Conservation (phyloP, 2,329 filamentous ascomycete species). For the Dactylonectria estremocensis region DNA sequence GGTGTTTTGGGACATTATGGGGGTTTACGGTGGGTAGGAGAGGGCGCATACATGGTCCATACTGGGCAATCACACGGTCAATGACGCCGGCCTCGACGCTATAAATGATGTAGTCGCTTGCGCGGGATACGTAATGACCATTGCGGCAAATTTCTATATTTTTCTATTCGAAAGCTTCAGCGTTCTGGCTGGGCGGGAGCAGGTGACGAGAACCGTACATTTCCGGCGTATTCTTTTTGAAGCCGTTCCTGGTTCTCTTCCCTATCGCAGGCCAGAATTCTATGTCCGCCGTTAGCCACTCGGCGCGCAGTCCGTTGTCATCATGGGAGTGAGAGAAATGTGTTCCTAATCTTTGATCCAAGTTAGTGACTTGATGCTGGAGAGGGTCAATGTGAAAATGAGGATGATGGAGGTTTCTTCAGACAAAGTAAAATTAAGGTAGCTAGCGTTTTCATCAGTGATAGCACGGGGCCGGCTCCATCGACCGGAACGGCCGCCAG, state of each 20-base stretch:
- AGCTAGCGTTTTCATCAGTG: slow-evolving; percentile 99
- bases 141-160: slow-evolving; percentile 91
- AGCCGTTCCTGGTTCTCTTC: slow-evolving; percentile 90
- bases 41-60: slow-evolving; percentile 83
- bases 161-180: slow-evolving; percentile 72
- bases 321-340: slow-evolving; percentile 12
- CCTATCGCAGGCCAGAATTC: slow-evolving; percentile 94
- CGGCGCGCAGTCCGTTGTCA: slow-evolving; percentile 37
- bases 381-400: slow-evolving; percentile 22
- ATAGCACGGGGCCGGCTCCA: slow-evolving; percentile 74
- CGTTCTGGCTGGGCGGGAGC: slow-evolving; percentile 50
- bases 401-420: slow-evolving; percentile 64
- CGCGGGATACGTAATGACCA: slow-evolving; percentile 94
- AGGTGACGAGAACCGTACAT: slow-evolving; percentile 73
- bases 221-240: slow-evolving; percentile 84
- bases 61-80: slow-evolving; percentile 87
- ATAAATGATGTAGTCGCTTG: slow-evolving; percentile 99
- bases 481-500: slow-evolving; percentile 84
- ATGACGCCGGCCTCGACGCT: slow-evolving; percentile 96
- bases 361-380: slow-evolving; percentile 44
- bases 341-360: slow-evolving; percentile 39
- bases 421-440: slow-evolving; percentile 90
- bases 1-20: not conserved
- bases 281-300: slow-evolving; percentile 61
- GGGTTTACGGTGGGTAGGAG: slow-evolving; percentile 18